These are phyloP conservation scores for Vitis labrusca DNA, from an alignment of 164 flowering plant species.

Conservation along the genomic window DNA sequence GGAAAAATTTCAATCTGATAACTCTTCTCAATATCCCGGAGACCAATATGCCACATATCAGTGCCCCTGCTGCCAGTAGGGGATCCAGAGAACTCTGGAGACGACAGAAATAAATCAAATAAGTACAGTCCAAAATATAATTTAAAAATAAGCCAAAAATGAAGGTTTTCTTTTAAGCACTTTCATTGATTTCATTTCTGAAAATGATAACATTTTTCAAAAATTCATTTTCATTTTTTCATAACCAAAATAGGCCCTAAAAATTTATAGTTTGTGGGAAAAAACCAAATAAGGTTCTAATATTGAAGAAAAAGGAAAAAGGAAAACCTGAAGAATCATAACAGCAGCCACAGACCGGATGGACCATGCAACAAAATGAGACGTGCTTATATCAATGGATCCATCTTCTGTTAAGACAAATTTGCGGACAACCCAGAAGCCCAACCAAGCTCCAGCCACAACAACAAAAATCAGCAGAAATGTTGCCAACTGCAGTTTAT, in stretches of 20 bases:
- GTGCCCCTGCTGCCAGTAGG: conserved; percentile 59
- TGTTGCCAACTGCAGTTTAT: conserved; percentile 56
- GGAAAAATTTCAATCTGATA: conserved; percentile 32
- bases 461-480: conserved; percentile 56
- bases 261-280: background rate
- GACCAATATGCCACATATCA: conserved; percentile 50
- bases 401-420: conserved; percentile 82
- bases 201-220: too few species aligned
- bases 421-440: conserved; percentile 87
- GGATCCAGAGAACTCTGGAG: conserved; percentile 76
- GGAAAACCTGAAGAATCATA: conserved; percentile 74
- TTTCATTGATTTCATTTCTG: too few species aligned
- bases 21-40: conserved; percentile 40
- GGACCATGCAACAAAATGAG: conserved; percentile 74
- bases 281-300: background rate
- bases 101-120: conserved; percentile 7
- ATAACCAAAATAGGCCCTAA: background rate
- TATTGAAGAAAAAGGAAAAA: background rate
- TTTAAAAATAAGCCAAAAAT: too few species aligned
- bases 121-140: too few species aligned
- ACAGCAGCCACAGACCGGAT: conserved; percentile 61
- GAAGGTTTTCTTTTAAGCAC: too few species aligned
- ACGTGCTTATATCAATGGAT: conserved; percentile 56
- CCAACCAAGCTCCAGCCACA: conserved; percentile 93
- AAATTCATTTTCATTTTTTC: too few species aligned